phyloP scores from a whole-genome alignment of 345 rosid species.

The Crucihimalaya himalaica region DNA sequence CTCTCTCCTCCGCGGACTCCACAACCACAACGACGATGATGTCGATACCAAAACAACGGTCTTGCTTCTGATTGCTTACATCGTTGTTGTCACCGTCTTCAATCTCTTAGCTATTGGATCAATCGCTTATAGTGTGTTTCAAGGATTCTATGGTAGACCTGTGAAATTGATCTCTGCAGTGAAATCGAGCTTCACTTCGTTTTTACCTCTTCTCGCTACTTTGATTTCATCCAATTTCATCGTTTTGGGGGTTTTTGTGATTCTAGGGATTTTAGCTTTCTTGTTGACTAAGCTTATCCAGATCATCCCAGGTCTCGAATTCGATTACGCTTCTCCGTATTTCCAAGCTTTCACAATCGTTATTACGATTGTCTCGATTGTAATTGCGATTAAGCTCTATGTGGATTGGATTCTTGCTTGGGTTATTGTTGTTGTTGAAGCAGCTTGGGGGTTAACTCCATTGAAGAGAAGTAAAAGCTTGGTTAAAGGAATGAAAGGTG shows the following conservation, averaged over 20 bases:
- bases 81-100: slow-evolving; percentile 41
- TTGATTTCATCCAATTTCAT: slow-evolving; percentile 34
- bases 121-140: slow-evolving; percentile 62
- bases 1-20: slow-evolving; percentile 20
- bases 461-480: slow-evolving; percentile 58
- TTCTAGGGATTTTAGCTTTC: slow-evolving; percentile 38
- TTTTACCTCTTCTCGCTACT: slow-evolving; percentile 57
- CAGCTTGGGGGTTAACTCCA: slow-evolving; percentile 65
- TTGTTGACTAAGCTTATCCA: slow-evolving; percentile 31
- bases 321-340: slow-evolving; percentile 44
- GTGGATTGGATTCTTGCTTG: slow-evolving; percentile 54
- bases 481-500: slow-evolving; percentile 52
- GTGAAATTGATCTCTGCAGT: slow-evolving; percentile 63
- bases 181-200: slow-evolving; percentile 56
- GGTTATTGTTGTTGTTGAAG: slow-evolving; percentile 66
- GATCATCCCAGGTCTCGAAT: slow-evolving; percentile 31
- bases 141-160: slow-evolving; percentile 85
- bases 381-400: slow-evolving; percentile 39
- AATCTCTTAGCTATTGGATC: slow-evolving; percentile 57
- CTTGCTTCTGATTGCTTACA: slow-evolving; percentile 35
- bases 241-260: slow-evolving; percentile 25
- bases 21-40: slow-evolving; percentile 3
- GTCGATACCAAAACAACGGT: background rate
- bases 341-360: slow-evolving; percentile 22
- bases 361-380: slow-evolving; percentile 11